Base-by-base conservation (phyloP, 164 flowering plant genomes). In the Chloranthus sessilifolius region DNA sequence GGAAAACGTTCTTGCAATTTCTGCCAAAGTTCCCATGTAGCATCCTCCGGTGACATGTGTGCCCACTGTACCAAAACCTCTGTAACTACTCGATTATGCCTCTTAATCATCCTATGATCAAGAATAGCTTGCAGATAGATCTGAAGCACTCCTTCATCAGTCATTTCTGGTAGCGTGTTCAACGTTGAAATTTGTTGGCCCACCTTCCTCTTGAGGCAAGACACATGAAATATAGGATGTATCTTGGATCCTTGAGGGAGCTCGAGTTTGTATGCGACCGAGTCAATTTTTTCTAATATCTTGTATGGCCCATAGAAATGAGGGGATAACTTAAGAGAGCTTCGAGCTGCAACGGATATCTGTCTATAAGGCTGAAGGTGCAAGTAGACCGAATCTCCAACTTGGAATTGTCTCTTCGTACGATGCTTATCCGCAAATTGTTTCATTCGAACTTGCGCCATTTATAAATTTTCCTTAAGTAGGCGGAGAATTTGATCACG, bases 371-470 rank as follows among this genome's bases (percentile, higher is more conserved):
- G 53, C 3, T 50, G 53, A 10, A 50, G 30, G 0, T 20, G 2
- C 3, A 50, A 16, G 25, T 17, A 50, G 3, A 50, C 53, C 17
- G 4, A 35, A 12, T 31, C 22, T 1, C 39, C 39, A 17, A 48
- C 38, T 19, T 48, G 24, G 17, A 48, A 30, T 7, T 29, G n/a
- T 6, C 24, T 0, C 15, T 48, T 4, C 2, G 26, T 29, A 8
- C 23, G n/a, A 29, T 48, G 38, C 1, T 1, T 14, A 19, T 48
- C 38, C 4, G 38, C 38, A 5, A 48, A 7, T 31, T 17, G 14
- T 23, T 48, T 30, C 52, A 19, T 48, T 2, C 52, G 7, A 15
- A 20, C 20, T 7, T 48, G 52, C 5, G 52, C 39, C 4, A 17
- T 8, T 7, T 31, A 7, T 3, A 48, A 23, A 16, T 48, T 30